Conservation (phyloP, 140 eudicot species). For the Anethum foeniculum region DNA sequence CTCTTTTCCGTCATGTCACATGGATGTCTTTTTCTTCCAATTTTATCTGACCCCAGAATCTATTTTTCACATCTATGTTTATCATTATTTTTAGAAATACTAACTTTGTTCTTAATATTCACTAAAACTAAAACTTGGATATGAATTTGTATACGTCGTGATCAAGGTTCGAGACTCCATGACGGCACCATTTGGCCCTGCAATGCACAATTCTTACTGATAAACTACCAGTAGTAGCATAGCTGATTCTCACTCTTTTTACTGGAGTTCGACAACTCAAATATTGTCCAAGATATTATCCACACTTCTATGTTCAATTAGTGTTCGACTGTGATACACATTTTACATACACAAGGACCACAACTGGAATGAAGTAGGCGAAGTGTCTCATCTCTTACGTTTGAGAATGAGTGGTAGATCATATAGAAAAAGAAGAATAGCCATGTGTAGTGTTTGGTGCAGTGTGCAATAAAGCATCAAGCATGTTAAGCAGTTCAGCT, state of each 20-base stretch:
- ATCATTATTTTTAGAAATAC: background rate
- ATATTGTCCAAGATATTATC: too few species aligned
- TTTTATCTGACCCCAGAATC: background rate
- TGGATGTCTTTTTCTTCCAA: background rate
- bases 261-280: too few species aligned
- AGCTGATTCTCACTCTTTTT: too few species aligned
- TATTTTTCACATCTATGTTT: background rate
- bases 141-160: too few species aligned
- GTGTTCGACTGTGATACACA: background rate
- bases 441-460: conserved; percentile 4
- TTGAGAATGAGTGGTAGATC: background rate
- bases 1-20: background rate
- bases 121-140: too few species aligned
- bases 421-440: background rate
- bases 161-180: too few species aligned
- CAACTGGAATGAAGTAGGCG: background rate
- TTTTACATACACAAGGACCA: background rate
- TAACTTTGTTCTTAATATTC: too few species aligned
- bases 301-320: too few species aligned
- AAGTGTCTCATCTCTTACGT: conserved; percentile 1
- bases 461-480: background rate
- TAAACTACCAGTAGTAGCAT: too few species aligned
- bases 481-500: conserved; percentile 5
- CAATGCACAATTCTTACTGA: too few species aligned
- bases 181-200: too few species aligned